Base-by-base conservation (phyloP, 2,329 filamentous ascomycete species). In the Diaporthe destruens region DNA sequence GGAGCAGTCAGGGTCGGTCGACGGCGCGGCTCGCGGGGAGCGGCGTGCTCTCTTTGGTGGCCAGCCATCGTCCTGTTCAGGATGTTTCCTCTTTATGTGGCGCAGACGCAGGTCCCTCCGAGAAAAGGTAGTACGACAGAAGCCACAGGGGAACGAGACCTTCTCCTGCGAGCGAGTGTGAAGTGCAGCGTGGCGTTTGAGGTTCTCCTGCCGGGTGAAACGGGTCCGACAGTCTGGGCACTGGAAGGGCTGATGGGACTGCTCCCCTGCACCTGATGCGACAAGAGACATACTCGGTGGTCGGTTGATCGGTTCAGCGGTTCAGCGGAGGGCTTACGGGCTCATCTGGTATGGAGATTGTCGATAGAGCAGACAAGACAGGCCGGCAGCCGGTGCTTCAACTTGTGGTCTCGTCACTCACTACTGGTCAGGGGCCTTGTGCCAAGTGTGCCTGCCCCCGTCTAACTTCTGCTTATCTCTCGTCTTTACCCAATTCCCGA, bases 41-140 rank as follows among this genome's bases (percentile, higher is more conserved):
- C 51, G 71, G 71, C 59, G 67, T 14, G 29, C 4, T 55, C 65
- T 69, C 57, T 72, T 69, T 9, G 65, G 29, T 20, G 56, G 53
- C 29, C 51, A 44, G 36, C 55, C 63, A n/a, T 76, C 55, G 25
- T 71, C 71, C 36, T 76, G 74, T 12, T 80, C 80, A 3, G 79
- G 77, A 69, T 85, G 83, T 72, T 85, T 84, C 23, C 81, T 78
- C 74, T 80, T 84, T 78, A 85, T 81, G 73, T 85, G 84, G 0
- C 83, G 81, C 72, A 78, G 76, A 23, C 81, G 81, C 5, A 85
- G 75, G 73, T 85, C 83, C 3, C 79, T 77, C 1, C 83, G 80
- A 4, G 83, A 85, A 71, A 85, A 85, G 1, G 81, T 83, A 1
- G 79, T 79, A 44, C 78, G 75, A 74, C 83, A 85, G 55, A 82